These are phyloP conservation scores for Tolypocladium cylindrosporum DNA, from an alignment of 2,329 filamentous ascomycete species.

Conservation along the genomic window DNA sequence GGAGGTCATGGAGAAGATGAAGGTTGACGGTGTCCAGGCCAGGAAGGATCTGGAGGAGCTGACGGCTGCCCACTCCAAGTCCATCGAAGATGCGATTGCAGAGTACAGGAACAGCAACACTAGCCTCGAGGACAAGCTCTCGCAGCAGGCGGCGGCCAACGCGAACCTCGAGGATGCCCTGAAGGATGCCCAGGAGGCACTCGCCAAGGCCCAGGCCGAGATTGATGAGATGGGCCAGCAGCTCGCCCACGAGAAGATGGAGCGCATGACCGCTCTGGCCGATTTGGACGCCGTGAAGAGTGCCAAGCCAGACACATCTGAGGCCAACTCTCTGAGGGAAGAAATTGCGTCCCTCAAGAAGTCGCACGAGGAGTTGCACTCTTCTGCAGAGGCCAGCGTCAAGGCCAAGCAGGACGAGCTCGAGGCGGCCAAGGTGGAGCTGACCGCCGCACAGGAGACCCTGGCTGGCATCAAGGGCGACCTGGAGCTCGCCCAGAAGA, in stretches of 20 bases:
- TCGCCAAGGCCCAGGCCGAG: slow-evolving; percentile 37
- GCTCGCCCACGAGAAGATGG: slow-evolving; percentile 50
- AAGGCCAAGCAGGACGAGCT: slow-evolving; percentile 25
- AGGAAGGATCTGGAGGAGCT: slow-evolving; percentile 35
- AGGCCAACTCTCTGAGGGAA: slow-evolving; percentile 38
- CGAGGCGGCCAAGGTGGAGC: slow-evolving; percentile 21
- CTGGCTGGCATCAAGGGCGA: slow-evolving; percentile 25
- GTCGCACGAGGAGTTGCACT: slow-evolving; percentile 32
- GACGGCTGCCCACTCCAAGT: slow-evolving; percentile 24
- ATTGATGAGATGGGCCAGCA: slow-evolving; percentile 39
- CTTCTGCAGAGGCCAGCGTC: slow-evolving; percentile 19
- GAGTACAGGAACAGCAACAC: slow-evolving; percentile 25
- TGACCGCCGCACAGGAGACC: slow-evolving; percentile 25
- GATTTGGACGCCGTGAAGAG: slow-evolving; percentile 49
- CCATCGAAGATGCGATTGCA: slow-evolving; percentile 29
- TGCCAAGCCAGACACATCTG: slow-evolving; percentile 45
- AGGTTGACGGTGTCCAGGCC: slow-evolving; percentile 25
- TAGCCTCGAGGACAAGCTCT: slow-evolving; percentile 24
- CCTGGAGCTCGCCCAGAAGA: slow-evolving; percentile 38
- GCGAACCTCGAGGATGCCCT: slow-evolving; percentile 25
- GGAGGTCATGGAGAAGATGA: slow-evolving; percentile 30
- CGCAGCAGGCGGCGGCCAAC: slow-evolving; percentile 24
- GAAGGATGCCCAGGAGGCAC: slow-evolving; percentile 27
- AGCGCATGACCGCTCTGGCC: slow-evolving; percentile 47
- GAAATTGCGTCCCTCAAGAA: slow-evolving; percentile 40